Evolutionary conservation across 495 filamentous ascomycete genomes (phyloP), one percentile per base, ranked within the genome.

Genomic region (Tuber magnatum): DNA sequence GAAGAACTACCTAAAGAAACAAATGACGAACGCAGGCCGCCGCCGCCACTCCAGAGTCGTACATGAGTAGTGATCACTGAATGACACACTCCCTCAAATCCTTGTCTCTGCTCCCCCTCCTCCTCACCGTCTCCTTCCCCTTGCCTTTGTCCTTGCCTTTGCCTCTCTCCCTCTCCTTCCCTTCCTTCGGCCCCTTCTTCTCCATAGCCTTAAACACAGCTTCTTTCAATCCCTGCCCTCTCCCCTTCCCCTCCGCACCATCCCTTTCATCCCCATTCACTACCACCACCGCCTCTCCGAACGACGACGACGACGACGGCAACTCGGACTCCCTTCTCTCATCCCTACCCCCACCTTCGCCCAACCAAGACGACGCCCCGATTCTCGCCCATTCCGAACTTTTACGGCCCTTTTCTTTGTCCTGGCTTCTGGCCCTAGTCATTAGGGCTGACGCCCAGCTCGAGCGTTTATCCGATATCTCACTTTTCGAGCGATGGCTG

Each of bases 201-300:
- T 48, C 83, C 77, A 85, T 82, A 76, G 85, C 83, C 81, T 85
- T 86, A 74, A 84, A 85, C 75, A 82, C 84, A 78, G 85, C 80
- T 78, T 84, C 80, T 76, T 85, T 81, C 44, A 80, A 74, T 81
- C 84, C 76, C 73, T 84, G 77, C 75, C 86, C 83, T 43, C 84
- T 79, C 65, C 84, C 83, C 41, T 82, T 84, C 35, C 85, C 84
- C 69, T 84, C 85, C 24, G 78, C 80, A 70, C 76, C 82, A 69
- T 71, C 79, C 69, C 81, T 84, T 43, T 83, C 82, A 74, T 77
- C 82, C 8, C 79, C 76, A 69, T 83, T 82, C 72, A 83, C 84
- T 75, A 85, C 88, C 78, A 85, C 85, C 74, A 85, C 86, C 28
- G 81, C 84, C 71, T 84, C 87, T 46, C 86, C 85, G 69, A 81